Evolutionary conservation across 139 green algal genomes (phyloP).

Genomic region (Chlamydomonas eustigma): DNA sequence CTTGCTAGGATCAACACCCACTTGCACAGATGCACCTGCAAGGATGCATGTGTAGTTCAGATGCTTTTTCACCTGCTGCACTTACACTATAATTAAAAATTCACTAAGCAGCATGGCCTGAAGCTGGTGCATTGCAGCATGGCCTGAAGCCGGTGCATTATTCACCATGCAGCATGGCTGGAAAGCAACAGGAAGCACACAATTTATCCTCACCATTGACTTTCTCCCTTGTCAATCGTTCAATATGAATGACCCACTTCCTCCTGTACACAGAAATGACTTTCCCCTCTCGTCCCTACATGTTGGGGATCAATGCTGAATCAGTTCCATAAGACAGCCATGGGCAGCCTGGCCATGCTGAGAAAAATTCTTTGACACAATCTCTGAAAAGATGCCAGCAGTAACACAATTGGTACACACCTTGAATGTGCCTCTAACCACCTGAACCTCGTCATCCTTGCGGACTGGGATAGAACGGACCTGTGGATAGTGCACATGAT

Average conservation of each 20-base stretch:
- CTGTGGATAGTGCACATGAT: slow-evolving; percentile 43
- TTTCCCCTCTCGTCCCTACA: slow-evolving; percentile 91
- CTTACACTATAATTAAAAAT: too few relatives aligned
- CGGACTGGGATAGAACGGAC: slow-evolving; percentile 90
- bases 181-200: neutral
- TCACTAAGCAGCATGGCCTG: neutral
- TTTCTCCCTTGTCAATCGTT: slow-evolving; percentile 97
- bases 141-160: too few relatives aligned
- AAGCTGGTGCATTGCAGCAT: too few relatives aligned
- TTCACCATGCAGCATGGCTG: slow-evolving; percentile 9
- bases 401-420: slow-evolving; percentile 33
- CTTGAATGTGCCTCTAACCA: slow-evolving; percentile 96
- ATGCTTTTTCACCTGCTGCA: too few relatives aligned
- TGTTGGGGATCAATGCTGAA: neutral
- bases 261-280: slow-evolving; percentile 95
- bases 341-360: neutral
- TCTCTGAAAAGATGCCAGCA: neutral
- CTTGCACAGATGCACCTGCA: slow-evolving; percentile 88
- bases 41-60: neutral
- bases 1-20: slow-evolving; percentile 97
- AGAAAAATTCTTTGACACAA: too few relatives aligned
- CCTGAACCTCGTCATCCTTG: slow-evolving; percentile 98
- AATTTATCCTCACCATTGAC: slow-evolving; percentile 83
- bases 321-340: neutral
- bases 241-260: slow-evolving; percentile 99